Evolutionary conservation across 2,329 filamentous ascomycete genomes (phyloP), one percentile per base, ranked within the genome.

Genomic region (Fusarium sarcochroum): DNA sequence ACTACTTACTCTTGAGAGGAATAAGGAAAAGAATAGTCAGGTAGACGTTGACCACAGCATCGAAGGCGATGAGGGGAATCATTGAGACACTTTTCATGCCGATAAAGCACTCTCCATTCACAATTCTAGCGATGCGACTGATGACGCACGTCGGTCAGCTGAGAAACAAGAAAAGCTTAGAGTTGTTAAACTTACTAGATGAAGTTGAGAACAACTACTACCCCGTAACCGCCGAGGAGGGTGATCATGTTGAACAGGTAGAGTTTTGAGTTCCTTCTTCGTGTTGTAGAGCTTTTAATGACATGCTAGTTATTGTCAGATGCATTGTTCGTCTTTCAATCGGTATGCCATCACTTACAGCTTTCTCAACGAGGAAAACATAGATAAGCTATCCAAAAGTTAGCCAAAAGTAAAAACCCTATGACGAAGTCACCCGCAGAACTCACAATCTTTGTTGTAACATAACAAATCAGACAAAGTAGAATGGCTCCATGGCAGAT

Each of bases 281-380:
- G 77, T 51, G 83, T 85, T n/a, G 79, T 77, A 14, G 80, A 82
- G 27, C 84, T 84, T 49, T 86, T 83, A 52, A 90, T 86, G 47
- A 90, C 87, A 68, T 87, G 85, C 84, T 88, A 42, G 6, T 13
- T 3, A 6, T 13, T 65, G 50, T 51, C 27, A 62, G 45, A 32
- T 15, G 20, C 18, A 15, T n/a, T 27, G 23, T 17, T 23, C 20
- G 23, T 21, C 6, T n/a, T 34, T 1, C 21, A 14, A 14, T 14
- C 10, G 23, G 6, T n/a, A 7, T 27, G 23, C 9, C 18, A 14
- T 37, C 10, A 77, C 83, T 74, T 77, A 88, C 87, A 42, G 86
- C 87, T 76, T 88, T 89, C 74, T 91, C 89, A 1, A 89, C 87
- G 4, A 91, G 79, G 72, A 90, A 91, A 25, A 88, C 80, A 71